Evolutionary conservation across 2,329 filamentous ascomycete genomes (phyloP).

Genomic region (Fusarium sp.): DNA sequence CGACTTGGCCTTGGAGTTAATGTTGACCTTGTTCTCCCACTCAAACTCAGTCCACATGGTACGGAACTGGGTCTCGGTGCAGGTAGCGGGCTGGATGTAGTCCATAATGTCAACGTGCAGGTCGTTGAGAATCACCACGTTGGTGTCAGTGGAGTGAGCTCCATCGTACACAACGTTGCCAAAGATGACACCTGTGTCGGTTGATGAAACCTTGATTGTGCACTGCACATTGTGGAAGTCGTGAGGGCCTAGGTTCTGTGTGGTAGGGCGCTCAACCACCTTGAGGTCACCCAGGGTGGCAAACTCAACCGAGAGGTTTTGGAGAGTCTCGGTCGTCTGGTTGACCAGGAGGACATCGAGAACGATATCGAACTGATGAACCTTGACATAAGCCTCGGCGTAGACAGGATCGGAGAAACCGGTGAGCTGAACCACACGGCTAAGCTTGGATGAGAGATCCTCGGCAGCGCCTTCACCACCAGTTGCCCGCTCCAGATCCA

Average conservation of each 20-base stretch:
- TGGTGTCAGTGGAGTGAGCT: conserved; percentile 89
- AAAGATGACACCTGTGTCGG: conserved; percentile 98
- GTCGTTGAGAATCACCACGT: conserved; percentile 98
- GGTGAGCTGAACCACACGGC: conserved; percentile 94
- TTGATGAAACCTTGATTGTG: conserved; percentile 98
- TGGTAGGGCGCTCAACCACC: conserved; percentile 95
- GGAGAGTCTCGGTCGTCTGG: conserved; percentile 94
- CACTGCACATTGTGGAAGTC: conserved; percentile 99
- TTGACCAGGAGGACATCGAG: conserved; percentile 97
- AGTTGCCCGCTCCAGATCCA: conserved; percentile 93
- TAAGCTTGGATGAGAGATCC: conserved; percentile 93
- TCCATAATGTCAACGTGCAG: conserved; percentile 99
- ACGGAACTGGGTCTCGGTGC: conserved; percentile 97
- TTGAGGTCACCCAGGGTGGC: conserved; percentile 98
- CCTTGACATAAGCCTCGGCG: conserved; percentile 98
- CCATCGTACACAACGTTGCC: conserved; percentile 99
- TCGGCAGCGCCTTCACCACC: conserved; percentile 87
- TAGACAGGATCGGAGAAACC: conserved; percentile 99
- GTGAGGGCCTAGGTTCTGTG: conserved; percentile 93
- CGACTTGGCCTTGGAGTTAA: conserved; percentile 95
- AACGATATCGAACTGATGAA: conserved; percentile 98
- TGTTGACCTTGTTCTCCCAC: conserved; percentile 99
- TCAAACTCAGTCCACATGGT: conserved; percentile 99
- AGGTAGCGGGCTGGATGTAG: conserved; percentile 97
- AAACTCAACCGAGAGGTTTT: conserved; percentile 97